Evolutionary conservation across 2,329 filamentous ascomycete genomes (phyloP).

Genomic region (Aspergillus brasiliensis): DNA sequence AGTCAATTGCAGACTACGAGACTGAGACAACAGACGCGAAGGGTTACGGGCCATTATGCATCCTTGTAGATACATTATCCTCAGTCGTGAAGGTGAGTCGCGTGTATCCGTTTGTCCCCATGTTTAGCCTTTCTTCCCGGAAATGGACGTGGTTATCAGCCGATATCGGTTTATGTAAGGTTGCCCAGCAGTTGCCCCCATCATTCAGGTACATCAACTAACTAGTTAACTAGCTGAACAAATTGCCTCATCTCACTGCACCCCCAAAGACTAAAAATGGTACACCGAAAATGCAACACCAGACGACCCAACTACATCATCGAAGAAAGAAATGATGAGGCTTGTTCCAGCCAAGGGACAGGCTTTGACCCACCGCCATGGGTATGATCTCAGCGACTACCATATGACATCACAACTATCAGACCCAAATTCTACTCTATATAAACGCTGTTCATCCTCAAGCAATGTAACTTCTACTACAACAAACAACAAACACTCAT

Average conservation of each 20-base stretch:
- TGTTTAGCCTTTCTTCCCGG: not conserved
- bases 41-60: not conserved
- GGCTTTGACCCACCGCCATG: conserved; percentile 4
- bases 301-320: not conserved
- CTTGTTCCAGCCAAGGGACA: not conserved
- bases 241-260: not conserved
- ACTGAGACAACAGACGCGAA: not conserved
- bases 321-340: not conserved
- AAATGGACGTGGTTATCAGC: not conserved
- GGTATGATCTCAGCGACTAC: conserved; percentile 24
- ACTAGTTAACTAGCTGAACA: too few relatives aligned
- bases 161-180: conserved; percentile 5
- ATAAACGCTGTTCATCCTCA: conserved; percentile 1
- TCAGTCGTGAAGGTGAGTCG: not conserved
- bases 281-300: not conserved
- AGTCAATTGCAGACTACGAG: not conserved
- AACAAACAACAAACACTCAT: not conserved
- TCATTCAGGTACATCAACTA: not conserved
- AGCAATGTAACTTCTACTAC: not conserved
- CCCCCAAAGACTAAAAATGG: not conserved
- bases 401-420: conserved; percentile 16
- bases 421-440: not conserved
- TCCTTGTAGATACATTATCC: not conserved
- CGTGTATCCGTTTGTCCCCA: not conserved
- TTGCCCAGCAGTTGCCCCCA: not conserved